A percentile compares a stretch with the other conserved stretches of the same genome.
These are phyloP conservation scores for Cryptococcus sp. DNA, from an alignment of 1,284 basidiomycete genomes.

Conservation along the genomic window DNA sequence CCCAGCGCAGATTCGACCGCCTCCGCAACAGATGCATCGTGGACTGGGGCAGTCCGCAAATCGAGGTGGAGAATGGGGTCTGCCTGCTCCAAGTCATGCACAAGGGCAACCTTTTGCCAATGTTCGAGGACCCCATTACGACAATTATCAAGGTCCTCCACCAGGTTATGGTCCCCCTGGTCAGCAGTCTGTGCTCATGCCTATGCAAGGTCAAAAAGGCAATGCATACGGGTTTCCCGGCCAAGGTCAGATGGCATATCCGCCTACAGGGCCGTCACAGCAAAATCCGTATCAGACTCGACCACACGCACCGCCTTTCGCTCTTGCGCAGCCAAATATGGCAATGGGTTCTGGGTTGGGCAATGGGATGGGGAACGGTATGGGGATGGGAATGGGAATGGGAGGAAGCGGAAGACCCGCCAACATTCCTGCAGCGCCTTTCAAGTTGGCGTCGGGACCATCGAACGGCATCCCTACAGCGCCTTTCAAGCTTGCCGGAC, in stretches of 20 bases:
- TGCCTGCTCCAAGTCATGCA: background rate
- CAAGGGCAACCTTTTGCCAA: slow-evolving; percentile 1
- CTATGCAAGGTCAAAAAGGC: too few relatives aligned
- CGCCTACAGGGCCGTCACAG: too few relatives aligned
- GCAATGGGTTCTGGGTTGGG: too few relatives aligned
- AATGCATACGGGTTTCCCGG: too few relatives aligned
- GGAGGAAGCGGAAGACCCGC: too few relatives aligned
- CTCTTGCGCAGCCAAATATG: too few relatives aligned
- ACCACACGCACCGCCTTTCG: too few relatives aligned
- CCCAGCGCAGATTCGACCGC: background rate
- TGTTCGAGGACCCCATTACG: background rate
- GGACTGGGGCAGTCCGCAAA: slow-evolving; percentile 1
- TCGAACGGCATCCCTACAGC: background rate
- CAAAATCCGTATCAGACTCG: too few relatives aligned
- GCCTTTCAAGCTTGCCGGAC: background rate
- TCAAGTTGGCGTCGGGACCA: slow-evolving; percentile 1
- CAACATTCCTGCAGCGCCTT: slow-evolving; percentile 8
- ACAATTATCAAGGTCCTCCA: too few relatives aligned
- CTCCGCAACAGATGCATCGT: background rate
- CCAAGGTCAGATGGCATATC: too few relatives aligned
- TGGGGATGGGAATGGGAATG: background rate
- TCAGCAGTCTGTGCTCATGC: too few relatives aligned
- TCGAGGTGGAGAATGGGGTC: background rate
- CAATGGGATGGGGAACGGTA: background rate
- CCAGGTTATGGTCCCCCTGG: too few relatives aligned